phyloP scores from a whole-genome alignment of 306 rosid species.

The Clitoria ternatea region DNA sequence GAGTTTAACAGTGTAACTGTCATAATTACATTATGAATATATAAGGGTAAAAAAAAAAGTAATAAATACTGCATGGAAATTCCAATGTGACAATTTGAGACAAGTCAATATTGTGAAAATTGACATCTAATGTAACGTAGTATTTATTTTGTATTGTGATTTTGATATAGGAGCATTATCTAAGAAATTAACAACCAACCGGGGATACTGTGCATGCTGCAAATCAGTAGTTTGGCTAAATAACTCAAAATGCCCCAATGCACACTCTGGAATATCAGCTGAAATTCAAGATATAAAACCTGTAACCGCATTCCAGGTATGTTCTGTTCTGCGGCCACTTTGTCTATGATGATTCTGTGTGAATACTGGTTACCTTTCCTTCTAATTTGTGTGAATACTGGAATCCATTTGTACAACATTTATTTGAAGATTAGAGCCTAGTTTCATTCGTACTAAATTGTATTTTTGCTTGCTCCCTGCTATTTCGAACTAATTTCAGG shows the following conservation, averaged over 20 bases:
- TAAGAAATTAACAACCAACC: conserved; percentile 42
- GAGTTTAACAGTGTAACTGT: too few relatives aligned
- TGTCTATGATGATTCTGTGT: neutral
- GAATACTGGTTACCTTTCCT: neutral
- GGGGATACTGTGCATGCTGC: conserved; percentile 81
- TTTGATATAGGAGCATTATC: conserved; percentile 48
- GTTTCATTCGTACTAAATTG: neutral
- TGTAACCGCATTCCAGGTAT: conserved; percentile 59
- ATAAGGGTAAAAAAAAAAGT: too few relatives aligned
- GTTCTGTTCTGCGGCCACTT: neutral
- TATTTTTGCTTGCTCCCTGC: neutral
- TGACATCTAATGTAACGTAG: too few relatives aligned
- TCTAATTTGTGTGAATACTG: neutral
- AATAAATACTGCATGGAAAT: too few relatives aligned
- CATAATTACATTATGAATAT: too few relatives aligned
- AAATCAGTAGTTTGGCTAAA: conserved; percentile 61
- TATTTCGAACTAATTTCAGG: conserved; percentile 37
- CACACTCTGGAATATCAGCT: conserved; percentile 33
- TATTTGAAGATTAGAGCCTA: conserved; percentile 9
- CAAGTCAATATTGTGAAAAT: too few relatives aligned
- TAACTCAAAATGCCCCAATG: conserved; percentile 56
- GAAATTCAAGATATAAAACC: conserved; percentile 48
- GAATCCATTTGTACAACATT: neutral
- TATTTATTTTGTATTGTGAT: too few relatives aligned
- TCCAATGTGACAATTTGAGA: too few relatives aligned